Base-by-base conservation (phyloP, 129 eudicot genomes). In the Flaveria ramosissima region DNA sequence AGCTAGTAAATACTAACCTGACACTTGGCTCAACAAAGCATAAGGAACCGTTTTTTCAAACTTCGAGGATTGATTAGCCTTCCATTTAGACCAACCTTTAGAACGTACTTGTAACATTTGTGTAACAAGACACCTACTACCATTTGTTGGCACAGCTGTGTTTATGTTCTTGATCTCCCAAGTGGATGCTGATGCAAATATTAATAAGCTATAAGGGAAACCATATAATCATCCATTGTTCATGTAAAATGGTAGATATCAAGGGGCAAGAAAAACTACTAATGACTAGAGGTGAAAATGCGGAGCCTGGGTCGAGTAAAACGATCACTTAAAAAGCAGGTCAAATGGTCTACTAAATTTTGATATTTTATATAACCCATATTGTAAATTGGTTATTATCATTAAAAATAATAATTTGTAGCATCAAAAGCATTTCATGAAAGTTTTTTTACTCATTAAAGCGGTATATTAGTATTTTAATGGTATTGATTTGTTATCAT, bases 11-110 rank as follows among this genome's bases (percentile, higher is more conserved):
- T 48, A 83, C 89, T 27, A 78, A 90, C 98, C 98, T 88, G 97
- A 82, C 13, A 93, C 98, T 88, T 94, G 98, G 83, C 86, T 85
- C 85, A 94, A 83, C 74, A 94, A 81, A 43, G 97, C 96, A 83
- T 47, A 87, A 30, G 98, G 93, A 80, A 91, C 71, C 24, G 93
- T 75, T 67, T 81, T 87, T 81, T 91, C 98, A 68, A 94, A 94
- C 72, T 87, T 85, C 39, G 83, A 85, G 79, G 73, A 46, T 71
- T 85, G 88, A 65, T 77, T 82, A 60, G 67, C 78, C 83, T 86
- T 91, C 98, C 98, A 94, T 80, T 74, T 83, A 65, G 70, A 81
- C 97, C 98, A 94, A 68, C 89, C 83, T 76, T 73, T 82, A 56
- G 83, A 72, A 67, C 84, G 75, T 77, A 94, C 80, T 85, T 94